phyloP scores from a whole-genome alignment of 75 land plant species.

The Selaginella moellendorffii region DNA sequence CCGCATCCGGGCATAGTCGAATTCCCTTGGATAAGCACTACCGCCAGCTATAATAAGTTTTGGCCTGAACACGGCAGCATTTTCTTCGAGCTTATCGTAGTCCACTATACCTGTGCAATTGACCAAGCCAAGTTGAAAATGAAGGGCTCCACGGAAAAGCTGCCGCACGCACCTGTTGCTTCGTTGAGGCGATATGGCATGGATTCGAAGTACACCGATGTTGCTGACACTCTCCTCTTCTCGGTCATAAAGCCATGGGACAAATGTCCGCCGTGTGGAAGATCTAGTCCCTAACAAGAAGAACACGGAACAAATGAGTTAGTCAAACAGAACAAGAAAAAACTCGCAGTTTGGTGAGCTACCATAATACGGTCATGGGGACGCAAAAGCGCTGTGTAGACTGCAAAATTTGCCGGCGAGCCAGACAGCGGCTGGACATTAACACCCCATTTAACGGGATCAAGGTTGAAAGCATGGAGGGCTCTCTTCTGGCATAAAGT shows the following conservation, averaged over 20 bases:
- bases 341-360: no score
- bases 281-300: conserved; percentile 44
- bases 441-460: conserved; percentile 67
- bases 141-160: no score
- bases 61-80: conserved; percentile 62
- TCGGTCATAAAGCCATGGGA: conserved; percentile 85
- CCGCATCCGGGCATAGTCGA: conserved; percentile 78
- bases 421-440: conserved; percentile 93
- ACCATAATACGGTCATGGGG: conserved; percentile 98
- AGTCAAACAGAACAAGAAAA: no score
- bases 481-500: conserved; percentile 70
- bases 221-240: conserved; percentile 79
- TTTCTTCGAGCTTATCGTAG: conserved; percentile 76
- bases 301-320: no score
- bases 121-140: no score
- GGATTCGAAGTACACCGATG: conserved; percentile 77
- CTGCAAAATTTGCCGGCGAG: conserved; percentile 89
- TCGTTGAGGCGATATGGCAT: conserved; percentile 85
- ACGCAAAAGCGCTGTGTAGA: conserved; percentile 70
- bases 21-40: conserved; percentile 78
- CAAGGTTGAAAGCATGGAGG: conserved; percentile 60
- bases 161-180: conserved; percentile 47
- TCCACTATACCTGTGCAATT: conserved; percentile 50
- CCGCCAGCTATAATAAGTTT: conserved; percentile 82
- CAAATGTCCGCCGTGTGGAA: conserved; percentile 80